Evolutionary conservation across 2,329 filamentous ascomycete genomes (phyloP), one percentile per base, ranked within the genome.

Genomic region (Penicillium griseofulvum): DNA sequence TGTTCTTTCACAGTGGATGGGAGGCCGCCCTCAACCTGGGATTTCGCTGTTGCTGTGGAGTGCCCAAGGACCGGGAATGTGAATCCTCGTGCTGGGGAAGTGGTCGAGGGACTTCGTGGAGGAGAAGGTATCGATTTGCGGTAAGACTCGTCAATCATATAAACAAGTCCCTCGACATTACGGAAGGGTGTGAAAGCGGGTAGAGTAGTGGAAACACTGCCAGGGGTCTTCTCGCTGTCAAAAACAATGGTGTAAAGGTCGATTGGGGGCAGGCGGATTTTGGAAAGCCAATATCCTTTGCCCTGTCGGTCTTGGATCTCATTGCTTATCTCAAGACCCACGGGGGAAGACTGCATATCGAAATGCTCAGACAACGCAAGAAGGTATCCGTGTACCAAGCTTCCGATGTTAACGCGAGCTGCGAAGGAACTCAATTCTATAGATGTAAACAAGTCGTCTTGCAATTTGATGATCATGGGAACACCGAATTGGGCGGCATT

Each of bases 371-470:
- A 86, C 57, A 97, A 70, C 0, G 85, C 83, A 87, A 89, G 93
- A 55, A 97, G 86, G 72, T 97, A 97, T 9, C 91, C 92, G 67
- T 96, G 90, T 48, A 93, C 90, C 54, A 97, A 77, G 68, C 89
- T 91, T 29, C 89, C 91, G 41, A 95, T 79, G 41, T 90, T 87
- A 37, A 96, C 83, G 68, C 93, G 94, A 29, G 87, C 83, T 39
- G 84, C 72, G 0, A 88, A 85, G 1, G 69, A 66, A 29, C 60
- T 60, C 28, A 71, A 43, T 16, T 60, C 59, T 8, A 68, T 61
- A 17, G 60, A 65, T 10, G 68, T 72, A 5, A 68, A 61, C 46
- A 94, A 88, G 59, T 94, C 90, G 66, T 96, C 90, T 71, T 97
- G 92, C 1, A 97, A 81, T 43, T 88, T 84, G 71, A 95, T 86